These are phyloP conservation scores for Saksenaea oblongispora DNA, from an alignment of 371 early-diverging fungal genomes.

Conservation along the genomic window DNA sequence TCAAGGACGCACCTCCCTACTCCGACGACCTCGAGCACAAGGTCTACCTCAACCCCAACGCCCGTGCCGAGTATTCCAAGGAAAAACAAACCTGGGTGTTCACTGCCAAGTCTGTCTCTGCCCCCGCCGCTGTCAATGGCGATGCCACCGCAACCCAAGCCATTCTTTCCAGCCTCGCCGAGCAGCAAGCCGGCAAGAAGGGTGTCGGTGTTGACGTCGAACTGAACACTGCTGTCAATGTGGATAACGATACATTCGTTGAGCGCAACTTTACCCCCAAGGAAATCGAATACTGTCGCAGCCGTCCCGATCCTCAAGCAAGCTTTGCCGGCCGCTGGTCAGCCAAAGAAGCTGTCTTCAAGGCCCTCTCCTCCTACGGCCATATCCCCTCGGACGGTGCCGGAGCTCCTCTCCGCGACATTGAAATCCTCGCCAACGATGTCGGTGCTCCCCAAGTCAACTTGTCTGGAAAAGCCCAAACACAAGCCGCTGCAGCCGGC, in stretches of 20 bases:
- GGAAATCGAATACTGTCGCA: conserved; percentile 83
- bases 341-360: conserved; percentile 96
- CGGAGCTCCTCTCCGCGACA: conserved; percentile 88
- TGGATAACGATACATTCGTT: conserved; percentile 83
- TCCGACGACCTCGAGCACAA: conserved; percentile 79
- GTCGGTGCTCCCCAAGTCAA: conserved; percentile 89
- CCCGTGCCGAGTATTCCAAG: conserved; percentile 84
- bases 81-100: conserved; percentile 77
- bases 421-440: conserved; percentile 75
- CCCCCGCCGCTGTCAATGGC: conserved; percentile 32
- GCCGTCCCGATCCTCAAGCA: conserved; percentile 77
- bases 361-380: conserved; percentile 81
- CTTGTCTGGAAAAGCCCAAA: conserved; percentile 85
- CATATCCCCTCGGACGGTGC: conserved; percentile 81
- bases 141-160: conserved; percentile 65
- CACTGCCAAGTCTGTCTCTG: conserved; percentile 52
- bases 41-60: conserved; percentile 92
- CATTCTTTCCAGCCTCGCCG: conserved; percentile 58
- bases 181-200: conserved; percentile 60
- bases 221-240: conserved; percentile 78
- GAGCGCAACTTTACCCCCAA: conserved; percentile 88
- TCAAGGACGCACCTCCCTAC: conserved; percentile 92
- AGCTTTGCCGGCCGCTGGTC: conserved; percentile 96
- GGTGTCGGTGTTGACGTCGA: conserved; percentile 95
- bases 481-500: conserved; percentile 71